Evolutionary conservation across 2,329 filamentous ascomycete genomes (phyloP).

Genomic region (Chaetomiaceae sp.): DNA sequence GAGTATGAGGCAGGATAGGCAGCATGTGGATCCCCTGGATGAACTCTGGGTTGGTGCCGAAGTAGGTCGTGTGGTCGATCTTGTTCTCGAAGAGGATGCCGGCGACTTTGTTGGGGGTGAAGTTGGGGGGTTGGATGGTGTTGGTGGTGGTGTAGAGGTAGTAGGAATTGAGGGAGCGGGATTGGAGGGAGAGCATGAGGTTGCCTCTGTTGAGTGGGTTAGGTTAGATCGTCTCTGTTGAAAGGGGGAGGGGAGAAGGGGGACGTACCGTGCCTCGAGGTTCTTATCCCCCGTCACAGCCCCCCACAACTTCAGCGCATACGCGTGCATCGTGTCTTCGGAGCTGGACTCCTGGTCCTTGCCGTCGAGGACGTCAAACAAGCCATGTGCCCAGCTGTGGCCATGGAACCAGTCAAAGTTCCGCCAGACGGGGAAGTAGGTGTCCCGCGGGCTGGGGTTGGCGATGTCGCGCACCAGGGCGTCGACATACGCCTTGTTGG

Average conservation of each 20-base stretch:
- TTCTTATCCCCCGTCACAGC: conserved; percentile 67
- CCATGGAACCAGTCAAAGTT: conserved; percentile 93
- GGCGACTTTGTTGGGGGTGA: conserved; percentile 71
- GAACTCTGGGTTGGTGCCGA: conserved; percentile 67
- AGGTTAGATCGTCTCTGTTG: not conserved
- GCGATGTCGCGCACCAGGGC: conserved; percentile 76
- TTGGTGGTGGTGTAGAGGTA: conserved; percentile 75
- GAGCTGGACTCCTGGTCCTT: conserved; percentile 85
- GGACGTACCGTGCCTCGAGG: conserved; percentile 65
- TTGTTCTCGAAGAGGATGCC: conserved; percentile 90
- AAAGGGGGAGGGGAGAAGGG: too few species aligned
- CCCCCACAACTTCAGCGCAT: conserved; percentile 94
- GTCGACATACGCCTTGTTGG: conserved; percentile 77
- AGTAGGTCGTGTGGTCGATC: conserved; percentile 87
- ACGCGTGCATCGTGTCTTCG: conserved; percentile 83
- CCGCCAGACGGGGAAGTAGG: conserved; percentile 75
- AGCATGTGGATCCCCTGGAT: conserved; percentile 81
- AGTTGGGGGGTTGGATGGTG: conserved; percentile 64
- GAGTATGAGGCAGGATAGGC: conserved; percentile 64
- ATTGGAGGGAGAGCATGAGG: conserved; percentile 75
- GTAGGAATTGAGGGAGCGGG: conserved; percentile 70
- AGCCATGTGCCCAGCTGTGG: conserved; percentile 85
- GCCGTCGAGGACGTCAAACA: conserved; percentile 66
- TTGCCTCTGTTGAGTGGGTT: conserved; percentile 52
- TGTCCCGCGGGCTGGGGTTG: conserved; percentile 67